These are phyloP conservation scores for Cerrena zonata DNA, from an alignment of 1,284 basidiomycete species.

Conservation along the genomic window DNA sequence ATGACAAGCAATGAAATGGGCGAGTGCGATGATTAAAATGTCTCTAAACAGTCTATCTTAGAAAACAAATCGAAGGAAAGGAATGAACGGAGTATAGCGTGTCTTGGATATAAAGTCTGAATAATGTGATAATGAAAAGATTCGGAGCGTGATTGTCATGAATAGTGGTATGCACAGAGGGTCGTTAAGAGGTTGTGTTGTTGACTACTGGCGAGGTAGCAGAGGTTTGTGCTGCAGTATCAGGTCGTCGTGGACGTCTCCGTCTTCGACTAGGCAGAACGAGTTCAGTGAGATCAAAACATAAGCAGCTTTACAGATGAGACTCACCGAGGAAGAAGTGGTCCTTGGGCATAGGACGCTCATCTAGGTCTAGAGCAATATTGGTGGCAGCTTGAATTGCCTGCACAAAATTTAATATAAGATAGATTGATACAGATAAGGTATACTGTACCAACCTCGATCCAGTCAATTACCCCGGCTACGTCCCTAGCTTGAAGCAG, in stretches of 20 bases:
- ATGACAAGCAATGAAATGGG: too few relatives aligned
- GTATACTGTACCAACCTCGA: slow-evolving; percentile 64
- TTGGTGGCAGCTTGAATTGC: slow-evolving; percentile 91
- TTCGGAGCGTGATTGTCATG: background rate
- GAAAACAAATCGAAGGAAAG: too few relatives aligned
- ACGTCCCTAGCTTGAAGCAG: slow-evolving; percentile 86
- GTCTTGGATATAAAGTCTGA: slow-evolving; percentile 1
- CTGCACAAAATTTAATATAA: slow-evolving; percentile 31
- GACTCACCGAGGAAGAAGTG: slow-evolving; percentile 68
- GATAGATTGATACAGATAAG: too few relatives aligned
- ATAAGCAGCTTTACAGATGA: background rate
- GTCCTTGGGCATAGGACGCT: slow-evolving; percentile 84
- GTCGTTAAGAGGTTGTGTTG: background rate
- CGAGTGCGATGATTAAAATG: too few relatives aligned
- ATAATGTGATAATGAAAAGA: background rate
- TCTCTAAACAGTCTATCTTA: too few relatives aligned
- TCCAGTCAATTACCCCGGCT: slow-evolving; percentile 87
- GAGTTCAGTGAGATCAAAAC: slow-evolving; percentile 2
- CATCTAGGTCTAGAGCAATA: slow-evolving; percentile 86
- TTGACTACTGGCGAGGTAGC: background rate
- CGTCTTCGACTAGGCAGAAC: background rate
- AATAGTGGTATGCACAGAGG: background rate
- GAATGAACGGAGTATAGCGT: background rate
- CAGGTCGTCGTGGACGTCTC: slow-evolving; percentile 15
- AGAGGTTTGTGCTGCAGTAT: background rate